Evolutionary conservation across 495 filamentous ascomycete species (phyloP), one percentile per base, ranked within the genome.

Genomic region (Penicillium daleae): DNA sequence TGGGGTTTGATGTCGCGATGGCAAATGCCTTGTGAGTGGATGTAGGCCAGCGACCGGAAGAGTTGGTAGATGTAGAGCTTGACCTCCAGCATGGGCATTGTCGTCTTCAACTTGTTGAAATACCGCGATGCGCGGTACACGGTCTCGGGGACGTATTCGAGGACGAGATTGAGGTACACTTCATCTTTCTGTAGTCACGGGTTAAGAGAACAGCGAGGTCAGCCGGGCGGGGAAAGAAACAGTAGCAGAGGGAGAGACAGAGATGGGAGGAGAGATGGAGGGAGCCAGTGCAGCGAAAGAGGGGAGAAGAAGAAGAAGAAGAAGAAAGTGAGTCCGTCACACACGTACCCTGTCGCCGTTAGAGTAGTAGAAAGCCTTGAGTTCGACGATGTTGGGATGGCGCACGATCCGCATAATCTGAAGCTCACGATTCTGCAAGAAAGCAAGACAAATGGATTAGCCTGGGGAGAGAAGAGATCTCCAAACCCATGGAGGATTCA

Each of bases 21-120:
- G 77, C 95, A 98, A 80, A 99, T 99, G 58, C 95, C 95, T 81
- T 97, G 95, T 2, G 96, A 99, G 77, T 99, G 95, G 69, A 99
- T 99, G 78, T 98, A 99, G 55, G 95, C 95, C 64, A 99, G 85
- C 39, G 95, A 97, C 62, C 95, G 89, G 85, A 99, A 99, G 31
- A 99, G 89, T 80, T 99, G 95, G 78, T 99, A 99, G 74, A 97
- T 98, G 82, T 97, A 99, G 52, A 99, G 89, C 80, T 99, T 99
- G 71, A 98, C 92, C 75, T 98, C 95, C 56, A 99, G 85, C 74
- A 92, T 97, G 26, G 95, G 95, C 95, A 99, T 99, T 17, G 96
- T 97, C 6, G 95, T 97, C 86, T 99, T 99, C 86, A 98, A 87
- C 82, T 98, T 99, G 83, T 96, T 97, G 85, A 98, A 99, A 79